Evolutionary conservation across 768 basidiomycete species (phyloP).

Genomic region (Auricularia heimuer): DNA sequence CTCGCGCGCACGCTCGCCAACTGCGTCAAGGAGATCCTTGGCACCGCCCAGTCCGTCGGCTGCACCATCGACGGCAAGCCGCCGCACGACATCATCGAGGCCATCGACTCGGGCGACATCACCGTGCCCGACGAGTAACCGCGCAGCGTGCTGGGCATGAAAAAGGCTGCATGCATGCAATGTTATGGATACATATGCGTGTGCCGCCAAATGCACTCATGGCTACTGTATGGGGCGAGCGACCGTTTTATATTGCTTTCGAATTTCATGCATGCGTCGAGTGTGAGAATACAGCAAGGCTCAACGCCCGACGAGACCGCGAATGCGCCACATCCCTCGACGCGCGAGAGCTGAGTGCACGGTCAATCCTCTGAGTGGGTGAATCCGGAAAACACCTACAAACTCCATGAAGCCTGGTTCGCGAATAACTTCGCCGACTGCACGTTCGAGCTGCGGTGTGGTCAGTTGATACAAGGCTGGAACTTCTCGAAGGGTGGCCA

Average conservation of each 20-base stretch:
- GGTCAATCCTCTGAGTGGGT: too few relatives aligned
- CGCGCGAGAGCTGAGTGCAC: neutral
- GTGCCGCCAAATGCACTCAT: too few relatives aligned
- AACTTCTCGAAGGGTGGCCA: neutral
- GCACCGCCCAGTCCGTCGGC: constrained; percentile 92
- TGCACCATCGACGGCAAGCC: constrained; percentile 93
- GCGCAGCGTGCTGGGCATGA: too few relatives aligned
- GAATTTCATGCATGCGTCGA: too few relatives aligned
- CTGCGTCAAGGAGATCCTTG: constrained; percentile 94
- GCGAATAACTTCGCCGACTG: neutral
- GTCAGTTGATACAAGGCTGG: neutral
- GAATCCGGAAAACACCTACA: neutral
- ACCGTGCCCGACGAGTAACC: constrained; percentile 72
- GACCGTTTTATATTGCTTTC: too few relatives aligned
- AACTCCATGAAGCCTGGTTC: neutral
- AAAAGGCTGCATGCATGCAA: constrained; percentile 19
- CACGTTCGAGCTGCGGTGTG: neutral
- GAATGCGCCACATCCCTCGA: neutral
- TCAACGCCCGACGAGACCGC: constrained; percentile 1
- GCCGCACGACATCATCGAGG: constrained; percentile 88
- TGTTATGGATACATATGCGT: neutral
- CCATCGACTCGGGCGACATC: constrained; percentile 72
- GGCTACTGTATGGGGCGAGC: too few relatives aligned
- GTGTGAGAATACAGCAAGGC: neutral
- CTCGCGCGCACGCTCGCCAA: constrained; percentile 85